phyloP scores from a whole-genome alignment of 2,329 filamentous ascomycete species.

The Pseudogymnoascus verrucosus region DNA sequence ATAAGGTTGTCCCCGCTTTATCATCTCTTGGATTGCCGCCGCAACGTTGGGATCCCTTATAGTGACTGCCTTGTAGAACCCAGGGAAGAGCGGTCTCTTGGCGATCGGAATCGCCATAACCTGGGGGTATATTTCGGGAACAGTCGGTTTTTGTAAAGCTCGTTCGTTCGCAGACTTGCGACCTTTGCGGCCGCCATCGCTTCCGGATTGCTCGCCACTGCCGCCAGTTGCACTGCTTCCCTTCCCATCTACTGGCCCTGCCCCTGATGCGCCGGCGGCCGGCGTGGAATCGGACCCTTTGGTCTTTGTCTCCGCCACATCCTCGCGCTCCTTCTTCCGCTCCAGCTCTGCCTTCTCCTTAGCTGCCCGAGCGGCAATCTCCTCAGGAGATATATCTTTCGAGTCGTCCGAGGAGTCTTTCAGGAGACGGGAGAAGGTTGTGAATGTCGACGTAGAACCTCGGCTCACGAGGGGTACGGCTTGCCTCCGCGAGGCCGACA shows the following conservation, averaged over 20 bases:
- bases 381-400: slow-evolving; percentile 31
- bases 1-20: slow-evolving; percentile 94
- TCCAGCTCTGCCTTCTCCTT: slow-evolving; percentile 26
- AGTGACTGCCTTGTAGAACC: slow-evolving; percentile 98
- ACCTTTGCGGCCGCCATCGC: slow-evolving; percentile 61
- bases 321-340: slow-evolving; percentile 35
- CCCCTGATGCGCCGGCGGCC: slow-evolving; percentile 21
- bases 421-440: slow-evolving; percentile 42
- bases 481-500: slow-evolving; percentile 13
- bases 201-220: slow-evolving; percentile 22
- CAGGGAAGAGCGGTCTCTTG: slow-evolving; percentile 86
- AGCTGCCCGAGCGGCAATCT: slow-evolving; percentile 35
- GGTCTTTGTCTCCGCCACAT: slow-evolving; percentile 33
- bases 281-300: slow-evolving; percentile 19
- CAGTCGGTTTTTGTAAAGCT: slow-evolving; percentile 75
- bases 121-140: slow-evolving; percentile 94
- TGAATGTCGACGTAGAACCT: slow-evolving; percentile 40
- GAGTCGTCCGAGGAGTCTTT: slow-evolving; percentile 33
- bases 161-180: slow-evolving; percentile 61
- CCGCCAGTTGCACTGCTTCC: slow-evolving; percentile 22
- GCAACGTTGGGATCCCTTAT: slow-evolving; percentile 90
- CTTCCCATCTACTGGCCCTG: slow-evolving; percentile 21
- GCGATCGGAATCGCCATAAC: slow-evolving; percentile 96
- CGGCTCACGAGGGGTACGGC: slow-evolving; percentile 15
- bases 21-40: slow-evolving; percentile 87